These are phyloP conservation scores for Claviceps digitariae DNA, from an alignment of 2,329 filamentous ascomycete species.

Conservation along the genomic window DNA sequence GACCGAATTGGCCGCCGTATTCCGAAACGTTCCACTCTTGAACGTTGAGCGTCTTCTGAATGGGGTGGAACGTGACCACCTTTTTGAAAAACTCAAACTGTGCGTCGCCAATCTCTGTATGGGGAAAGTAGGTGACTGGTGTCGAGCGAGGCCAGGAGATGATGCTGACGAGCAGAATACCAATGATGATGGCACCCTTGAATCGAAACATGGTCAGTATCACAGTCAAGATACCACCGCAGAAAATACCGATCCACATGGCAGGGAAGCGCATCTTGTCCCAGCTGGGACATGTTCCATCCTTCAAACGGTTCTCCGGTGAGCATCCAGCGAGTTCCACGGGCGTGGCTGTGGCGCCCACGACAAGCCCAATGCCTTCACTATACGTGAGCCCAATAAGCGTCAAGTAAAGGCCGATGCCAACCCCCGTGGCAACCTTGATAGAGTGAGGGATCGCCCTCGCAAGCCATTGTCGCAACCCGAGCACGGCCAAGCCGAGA, in stretches of 20 bases:
- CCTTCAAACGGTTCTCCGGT: conserved; percentile 23
- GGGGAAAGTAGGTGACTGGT: conserved; percentile 66
- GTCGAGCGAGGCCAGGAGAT: conserved; percentile 78
- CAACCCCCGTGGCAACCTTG: conserved; percentile 75
- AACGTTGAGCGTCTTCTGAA: conserved; percentile 52
- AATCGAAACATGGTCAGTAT: conserved; percentile 75
- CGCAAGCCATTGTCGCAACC: conserved; percentile 78
- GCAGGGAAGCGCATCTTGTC: conserved; percentile 71
- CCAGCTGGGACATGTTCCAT: conserved; percentile 45
- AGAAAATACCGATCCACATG: conserved; percentile 84
- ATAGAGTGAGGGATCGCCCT: conserved; percentile 71
- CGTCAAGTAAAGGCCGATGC: conserved; percentile 72
- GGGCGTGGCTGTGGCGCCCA: conserved; percentile 54
- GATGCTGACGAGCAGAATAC: conserved; percentile 72
- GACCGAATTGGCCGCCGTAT: conserved; percentile 62
- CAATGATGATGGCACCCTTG: conserved; percentile 74
- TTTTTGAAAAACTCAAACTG: conserved; percentile 79
- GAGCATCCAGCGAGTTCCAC: conserved; percentile 62
- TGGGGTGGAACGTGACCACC: conserved; percentile 73
- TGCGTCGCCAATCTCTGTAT: conserved; percentile 53
- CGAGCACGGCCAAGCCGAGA: conserved; percentile 62
- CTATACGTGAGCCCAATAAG: conserved; percentile 66
- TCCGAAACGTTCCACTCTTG: conserved; percentile 60
- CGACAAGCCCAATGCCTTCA: conserved; percentile 69
- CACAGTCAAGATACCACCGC: conserved; percentile 66